Evolutionary conservation across 2,329 filamentous ascomycete genomes (phyloP).

Genomic region (Thelonectria discophora): DNA sequence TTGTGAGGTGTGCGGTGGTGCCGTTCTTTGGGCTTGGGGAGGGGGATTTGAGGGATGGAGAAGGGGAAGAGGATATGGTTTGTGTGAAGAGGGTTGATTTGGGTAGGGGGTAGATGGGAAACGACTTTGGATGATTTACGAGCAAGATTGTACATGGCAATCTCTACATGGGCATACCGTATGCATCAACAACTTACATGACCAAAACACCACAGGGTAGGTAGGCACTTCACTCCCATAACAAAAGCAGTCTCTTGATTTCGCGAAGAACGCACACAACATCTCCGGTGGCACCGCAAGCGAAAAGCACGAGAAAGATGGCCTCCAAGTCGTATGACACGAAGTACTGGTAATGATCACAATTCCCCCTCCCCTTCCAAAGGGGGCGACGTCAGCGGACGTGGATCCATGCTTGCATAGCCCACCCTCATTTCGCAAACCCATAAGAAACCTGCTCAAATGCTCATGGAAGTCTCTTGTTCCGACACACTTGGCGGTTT

Average conservation of each 20-base stretch:
- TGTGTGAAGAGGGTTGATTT: conserved; percentile 63
- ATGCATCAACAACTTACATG: background rate
- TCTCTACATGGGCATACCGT: too few species aligned
- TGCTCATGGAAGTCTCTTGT: background rate
- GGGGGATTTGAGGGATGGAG: conserved; percentile 33
- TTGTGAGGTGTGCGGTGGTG: conserved; percentile 72
- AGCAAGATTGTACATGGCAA: background rate
- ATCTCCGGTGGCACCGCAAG: background rate
- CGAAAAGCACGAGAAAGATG: background rate
- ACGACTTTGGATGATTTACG: background rate
- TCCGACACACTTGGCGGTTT: too few species aligned
- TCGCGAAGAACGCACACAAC: background rate
- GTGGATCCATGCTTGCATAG: conserved; percentile 17
- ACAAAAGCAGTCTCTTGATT: background rate
- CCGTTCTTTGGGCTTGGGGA: conserved; percentile 67
- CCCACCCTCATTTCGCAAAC: conserved; percentile 13
- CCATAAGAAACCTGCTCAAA: background rate
- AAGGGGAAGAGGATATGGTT: conserved; percentile 56
- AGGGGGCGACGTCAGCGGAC: background rate
- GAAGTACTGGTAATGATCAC: background rate
- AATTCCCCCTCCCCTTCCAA: background rate
- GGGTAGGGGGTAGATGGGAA: conserved; percentile 50
- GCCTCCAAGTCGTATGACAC: conserved; percentile 15
- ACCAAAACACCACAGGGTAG: background rate
- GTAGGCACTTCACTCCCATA: background rate